Conservation (phyloP, 2,329 filamentous ascomycete genomes). For the Chaetomium globosum region DNA sequence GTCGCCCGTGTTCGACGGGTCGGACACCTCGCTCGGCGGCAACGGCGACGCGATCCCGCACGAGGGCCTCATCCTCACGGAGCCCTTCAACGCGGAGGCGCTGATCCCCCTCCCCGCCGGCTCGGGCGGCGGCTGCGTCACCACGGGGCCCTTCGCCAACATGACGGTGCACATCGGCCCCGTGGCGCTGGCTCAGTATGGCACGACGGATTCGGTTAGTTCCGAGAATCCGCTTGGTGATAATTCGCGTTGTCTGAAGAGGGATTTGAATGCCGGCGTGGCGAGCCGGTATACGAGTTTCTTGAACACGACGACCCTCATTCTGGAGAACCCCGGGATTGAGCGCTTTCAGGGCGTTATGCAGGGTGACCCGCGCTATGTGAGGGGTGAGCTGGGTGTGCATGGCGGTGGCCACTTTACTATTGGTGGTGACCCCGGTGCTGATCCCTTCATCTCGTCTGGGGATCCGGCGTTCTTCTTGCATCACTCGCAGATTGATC, state of each 20-base stretch:
- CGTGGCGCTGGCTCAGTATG: slow-evolving; percentile 29
- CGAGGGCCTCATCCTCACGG: slow-evolving; percentile 33
- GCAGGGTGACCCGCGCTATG: slow-evolving; percentile 28
- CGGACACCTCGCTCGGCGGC: slow-evolving; percentile 48
- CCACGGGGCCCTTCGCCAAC: slow-evolving; percentile 51
- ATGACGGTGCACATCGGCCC: slow-evolving; percentile 49
- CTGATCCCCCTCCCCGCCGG: slow-evolving; percentile 45
- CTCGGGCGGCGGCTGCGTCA: slow-evolving; percentile 59
- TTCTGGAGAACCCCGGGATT: slow-evolving; percentile 16
- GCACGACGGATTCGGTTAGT: neutral
- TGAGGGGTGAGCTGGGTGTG: slow-evolving; percentile 31
- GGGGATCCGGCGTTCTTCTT: slow-evolving; percentile 29
- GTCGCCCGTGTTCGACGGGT: slow-evolving; percentile 55
- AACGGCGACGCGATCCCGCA: slow-evolving; percentile 45
- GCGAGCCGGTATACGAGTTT: slow-evolving; percentile 26
- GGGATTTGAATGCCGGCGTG: slow-evolving; percentile 34
- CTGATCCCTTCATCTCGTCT: slow-evolving; percentile 35
- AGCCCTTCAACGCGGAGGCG: slow-evolving; percentile 37
- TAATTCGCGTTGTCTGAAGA: slow-evolving; percentile 43
- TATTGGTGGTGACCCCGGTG: slow-evolving; percentile 42
- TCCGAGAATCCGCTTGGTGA: slow-evolving; percentile 39
- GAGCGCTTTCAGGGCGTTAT: slow-evolving; percentile 23
- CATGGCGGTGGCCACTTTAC: slow-evolving; percentile 40
- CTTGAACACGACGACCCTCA: slow-evolving; percentile 19
- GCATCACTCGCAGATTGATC: slow-evolving; percentile 30